Percentiles rank a stretch among this genome's conserved stretches.
Evolutionary conservation across 495 filamentous ascomycete species (phyloP).

Genomic region (Lindgomyces ingoldianus): DNA sequence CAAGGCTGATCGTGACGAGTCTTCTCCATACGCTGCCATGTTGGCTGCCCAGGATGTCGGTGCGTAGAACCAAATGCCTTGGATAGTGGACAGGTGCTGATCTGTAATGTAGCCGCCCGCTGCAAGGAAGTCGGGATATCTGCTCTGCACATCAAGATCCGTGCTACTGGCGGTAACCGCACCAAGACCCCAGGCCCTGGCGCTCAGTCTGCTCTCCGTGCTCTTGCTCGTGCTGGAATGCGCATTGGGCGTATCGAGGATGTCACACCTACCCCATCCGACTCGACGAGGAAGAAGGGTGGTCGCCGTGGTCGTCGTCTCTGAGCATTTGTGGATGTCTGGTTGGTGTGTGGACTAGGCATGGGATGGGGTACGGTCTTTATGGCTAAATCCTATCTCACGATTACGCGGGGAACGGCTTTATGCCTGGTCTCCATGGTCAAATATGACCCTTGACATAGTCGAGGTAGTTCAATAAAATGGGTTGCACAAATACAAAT

Average conservation of each 20-base stretch:
- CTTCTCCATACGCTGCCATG: conserved; percentile 99
- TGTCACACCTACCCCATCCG: conserved; percentile 97
- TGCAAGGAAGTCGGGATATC: conserved; percentile 99
- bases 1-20: conserved; percentile 99
- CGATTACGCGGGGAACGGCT: conserved; percentile 71
- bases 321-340: conserved; percentile 56
- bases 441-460: conserved; percentile 7
- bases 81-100: background rate
- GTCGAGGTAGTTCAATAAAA: conserved; percentile 30
- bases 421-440: conserved; percentile 64
- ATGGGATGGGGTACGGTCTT: conserved; percentile 34
- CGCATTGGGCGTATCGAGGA: conserved; percentile 99
- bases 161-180: conserved; percentile 98
- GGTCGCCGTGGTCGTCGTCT: conserved; percentile 99
- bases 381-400: conserved; percentile 38
- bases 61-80: conserved; percentile 37
- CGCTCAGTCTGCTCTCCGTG: conserved; percentile 97
- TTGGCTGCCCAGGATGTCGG: conserved; percentile 97
- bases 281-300: conserved; percentile 98
- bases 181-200: conserved; percentile 99
- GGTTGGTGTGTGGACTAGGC: conserved; percentile 44
- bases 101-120: conserved; percentile 62
- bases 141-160: conserved; percentile 99
- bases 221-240: conserved; percentile 97
- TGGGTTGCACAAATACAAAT: conserved; percentile 18